phyloP scores from a whole-genome alignment of 495 filamentous ascomycete genomes.

The Podospora fimiseda region DNA sequence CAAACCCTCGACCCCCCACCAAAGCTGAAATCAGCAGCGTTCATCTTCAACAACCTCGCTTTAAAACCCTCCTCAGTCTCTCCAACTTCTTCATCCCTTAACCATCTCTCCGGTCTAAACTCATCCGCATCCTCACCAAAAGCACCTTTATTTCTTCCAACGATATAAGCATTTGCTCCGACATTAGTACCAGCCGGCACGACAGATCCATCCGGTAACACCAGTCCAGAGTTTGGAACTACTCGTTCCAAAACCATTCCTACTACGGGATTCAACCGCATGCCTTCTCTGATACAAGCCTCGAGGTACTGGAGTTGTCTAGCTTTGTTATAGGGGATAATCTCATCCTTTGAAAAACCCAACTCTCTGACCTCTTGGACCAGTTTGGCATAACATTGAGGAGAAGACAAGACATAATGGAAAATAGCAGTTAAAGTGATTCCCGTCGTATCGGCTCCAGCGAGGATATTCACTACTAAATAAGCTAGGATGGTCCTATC shows the following conservation, averaged over 20 bases:
- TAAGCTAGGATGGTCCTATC: conserved; percentile 17
- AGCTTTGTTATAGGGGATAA: conserved; percentile 15
- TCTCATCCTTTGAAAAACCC: background rate
- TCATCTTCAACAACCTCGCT: conserved; percentile 14
- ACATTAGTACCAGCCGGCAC: conserved; percentile 42
- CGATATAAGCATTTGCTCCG: conserved; percentile 26
- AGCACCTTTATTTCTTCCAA: conserved; percentile 31
- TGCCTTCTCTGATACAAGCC: conserved; percentile 57
- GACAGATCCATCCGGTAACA: conserved; percentile 45
- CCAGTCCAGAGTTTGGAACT: conserved; percentile 48
- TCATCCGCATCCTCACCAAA: conserved; percentile 44
- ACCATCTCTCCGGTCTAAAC: conserved; percentile 47
- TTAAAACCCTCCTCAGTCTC: conserved; percentile 20
- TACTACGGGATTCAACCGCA: conserved; percentile 53
- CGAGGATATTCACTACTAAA: conserved; percentile 34
- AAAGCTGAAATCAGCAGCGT: conserved; percentile 39
- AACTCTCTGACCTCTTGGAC: conserved; percentile 16
- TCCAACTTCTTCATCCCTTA: conserved; percentile 18
- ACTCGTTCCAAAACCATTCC: conserved; percentile 50
- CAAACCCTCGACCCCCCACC: conserved; percentile 56
- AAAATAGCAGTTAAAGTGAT: conserved; percentile 27
- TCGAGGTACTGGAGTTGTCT: conserved; percentile 50
- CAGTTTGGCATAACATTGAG: conserved; percentile 19
- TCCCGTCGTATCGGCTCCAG: conserved; percentile 39
- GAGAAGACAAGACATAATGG: conserved; percentile 29